Conservation (phyloP, 352 stramenopile genomes). For the Pythium aristosporum region DNA sequence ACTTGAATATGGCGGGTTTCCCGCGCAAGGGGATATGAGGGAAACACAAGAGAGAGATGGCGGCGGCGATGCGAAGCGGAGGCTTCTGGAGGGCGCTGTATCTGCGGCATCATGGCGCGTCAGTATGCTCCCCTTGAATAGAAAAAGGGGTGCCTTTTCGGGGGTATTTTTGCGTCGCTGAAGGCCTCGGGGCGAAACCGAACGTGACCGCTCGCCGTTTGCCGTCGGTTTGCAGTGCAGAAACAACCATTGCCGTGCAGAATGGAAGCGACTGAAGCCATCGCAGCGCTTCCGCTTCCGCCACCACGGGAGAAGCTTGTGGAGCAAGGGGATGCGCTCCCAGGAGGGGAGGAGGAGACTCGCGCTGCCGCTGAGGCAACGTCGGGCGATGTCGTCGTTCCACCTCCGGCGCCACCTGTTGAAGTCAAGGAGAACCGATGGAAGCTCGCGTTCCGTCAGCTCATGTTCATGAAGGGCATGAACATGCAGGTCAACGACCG, state of each 20-base stretch:
- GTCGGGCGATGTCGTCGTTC: background rate
- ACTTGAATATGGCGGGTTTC: too few species aligned
- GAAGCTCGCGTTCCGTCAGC: conserved; percentile 76
- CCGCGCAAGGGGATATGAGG: too few species aligned
- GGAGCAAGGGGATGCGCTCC: background rate
- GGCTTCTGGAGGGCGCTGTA: too few species aligned
- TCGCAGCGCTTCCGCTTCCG: conserved; percentile 7
- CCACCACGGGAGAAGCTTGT: conserved; percentile 10
- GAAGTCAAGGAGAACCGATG: conserved; percentile 50
- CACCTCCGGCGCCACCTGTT: background rate
- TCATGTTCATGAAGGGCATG: conserved; percentile 85
- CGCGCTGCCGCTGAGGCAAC: conserved; percentile 1
- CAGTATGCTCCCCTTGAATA: too few species aligned
- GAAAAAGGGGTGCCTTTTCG: too few species aligned
- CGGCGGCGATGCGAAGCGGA: too few species aligned
- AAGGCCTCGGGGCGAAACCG: too few species aligned
- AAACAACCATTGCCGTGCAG: background rate
- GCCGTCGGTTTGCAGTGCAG: too few species aligned
- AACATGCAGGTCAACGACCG: conserved; percentile 77
- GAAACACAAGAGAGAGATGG: too few species aligned
- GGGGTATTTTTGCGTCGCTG: too few species aligned
- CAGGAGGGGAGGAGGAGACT: conserved; percentile 16
- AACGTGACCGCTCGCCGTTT: too few species aligned
- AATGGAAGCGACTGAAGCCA: conserved; percentile 3
- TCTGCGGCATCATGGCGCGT: too few species aligned